phyloP scores from a whole-genome alignment of 2,329 filamentous ascomycete species.

The Blastomyces silverae region DNA sequence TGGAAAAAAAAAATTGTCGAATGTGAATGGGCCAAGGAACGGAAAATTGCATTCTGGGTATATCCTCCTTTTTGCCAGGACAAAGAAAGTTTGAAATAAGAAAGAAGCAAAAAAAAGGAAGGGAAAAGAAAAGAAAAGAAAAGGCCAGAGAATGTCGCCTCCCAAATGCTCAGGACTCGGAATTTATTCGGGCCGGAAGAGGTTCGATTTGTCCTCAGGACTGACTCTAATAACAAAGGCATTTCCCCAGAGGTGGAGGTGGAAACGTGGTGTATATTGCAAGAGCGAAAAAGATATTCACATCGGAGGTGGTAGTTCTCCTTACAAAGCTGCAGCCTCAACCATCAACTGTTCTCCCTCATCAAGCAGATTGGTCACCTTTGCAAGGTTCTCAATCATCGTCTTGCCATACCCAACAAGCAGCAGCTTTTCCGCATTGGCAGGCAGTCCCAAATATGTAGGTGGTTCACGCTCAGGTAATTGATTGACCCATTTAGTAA shows the following conservation, averaged over 20 bases:
- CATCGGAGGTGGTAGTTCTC: background rate
- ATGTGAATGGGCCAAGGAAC: constrained; percentile 1
- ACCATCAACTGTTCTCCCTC: constrained; percentile 88
- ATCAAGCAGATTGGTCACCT: constrained; percentile 80
- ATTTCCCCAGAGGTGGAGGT: background rate
- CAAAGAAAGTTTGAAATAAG: constrained; percentile 9
- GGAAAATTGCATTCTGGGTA: constrained; percentile 14
- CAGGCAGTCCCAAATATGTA: constrained; percentile 85
- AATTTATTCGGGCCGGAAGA: background rate
- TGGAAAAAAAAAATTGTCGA: background rate
- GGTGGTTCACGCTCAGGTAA: constrained; percentile 93
- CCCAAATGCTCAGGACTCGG: constrained; percentile 18
- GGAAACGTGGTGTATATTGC: background rate
- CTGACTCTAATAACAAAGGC: background rate
- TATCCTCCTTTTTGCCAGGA: constrained; percentile 13
- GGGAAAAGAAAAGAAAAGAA: constrained; percentile 15
- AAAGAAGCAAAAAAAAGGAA: constrained; percentile 19
- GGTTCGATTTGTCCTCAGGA: background rate
- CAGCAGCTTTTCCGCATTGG: constrained; percentile 92
- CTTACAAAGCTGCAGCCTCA: constrained; percentile 42
- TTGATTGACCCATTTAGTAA: constrained; percentile 82
- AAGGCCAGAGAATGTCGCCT: constrained; percentile 15
- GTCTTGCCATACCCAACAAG: constrained; percentile 79
- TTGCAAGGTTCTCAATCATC: constrained; percentile 75
- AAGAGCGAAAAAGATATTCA: background rate